These are phyloP conservation scores for Barnettozyma vustinii DNA, from an alignment of 805 yeast genomes.

Conservation along the genomic window DNA sequence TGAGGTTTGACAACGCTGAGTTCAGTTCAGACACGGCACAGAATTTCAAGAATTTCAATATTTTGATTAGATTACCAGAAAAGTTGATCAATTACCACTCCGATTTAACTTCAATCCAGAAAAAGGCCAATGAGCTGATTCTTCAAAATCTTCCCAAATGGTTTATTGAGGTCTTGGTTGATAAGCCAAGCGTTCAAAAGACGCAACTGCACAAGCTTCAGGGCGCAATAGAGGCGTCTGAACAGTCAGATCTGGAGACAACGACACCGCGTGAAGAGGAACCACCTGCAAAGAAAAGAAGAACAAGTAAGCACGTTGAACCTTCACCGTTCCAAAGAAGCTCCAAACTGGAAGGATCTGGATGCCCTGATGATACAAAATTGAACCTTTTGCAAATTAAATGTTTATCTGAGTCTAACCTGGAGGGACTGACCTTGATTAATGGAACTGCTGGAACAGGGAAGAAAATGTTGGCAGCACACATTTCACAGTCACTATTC, in stretches of 20 bases:
- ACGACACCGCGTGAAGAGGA: background rate
- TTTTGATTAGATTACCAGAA: slow-evolving; percentile 23
- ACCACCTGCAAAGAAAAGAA: slow-evolving; percentile 9
- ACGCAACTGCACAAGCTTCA: background rate
- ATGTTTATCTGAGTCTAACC: slow-evolving; percentile 13
- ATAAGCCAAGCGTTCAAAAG: slow-evolving; percentile 12
- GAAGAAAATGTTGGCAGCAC: slow-evolving; percentile 28
- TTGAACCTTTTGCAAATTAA: background rate
- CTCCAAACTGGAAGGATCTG: background rate
- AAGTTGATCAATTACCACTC: background rate
- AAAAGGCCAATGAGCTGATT: slow-evolving; percentile 3
- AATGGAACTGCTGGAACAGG: slow-evolving; percentile 57
- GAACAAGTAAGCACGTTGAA: background rate
- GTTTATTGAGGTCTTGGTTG: slow-evolving; percentile 29
- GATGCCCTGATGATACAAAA: background rate
- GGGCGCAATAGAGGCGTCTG: background rate
- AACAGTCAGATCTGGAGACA: background rate
- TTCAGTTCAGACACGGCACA: background rate
- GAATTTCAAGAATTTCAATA: slow-evolving; percentile 16
- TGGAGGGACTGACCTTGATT: slow-evolving; percentile 38
- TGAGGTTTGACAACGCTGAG: background rate
- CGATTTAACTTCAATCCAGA: background rate
- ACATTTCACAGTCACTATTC: slow-evolving; percentile 19
- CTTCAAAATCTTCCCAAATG: slow-evolving; percentile 28
- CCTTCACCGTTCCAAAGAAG: background rate